Percentiles rank a stretch among this genome's conserved stretches.
Evolutionary conservation across 345 rosid species (phyloP).

Genomic region (Populus deltoides): DNA sequence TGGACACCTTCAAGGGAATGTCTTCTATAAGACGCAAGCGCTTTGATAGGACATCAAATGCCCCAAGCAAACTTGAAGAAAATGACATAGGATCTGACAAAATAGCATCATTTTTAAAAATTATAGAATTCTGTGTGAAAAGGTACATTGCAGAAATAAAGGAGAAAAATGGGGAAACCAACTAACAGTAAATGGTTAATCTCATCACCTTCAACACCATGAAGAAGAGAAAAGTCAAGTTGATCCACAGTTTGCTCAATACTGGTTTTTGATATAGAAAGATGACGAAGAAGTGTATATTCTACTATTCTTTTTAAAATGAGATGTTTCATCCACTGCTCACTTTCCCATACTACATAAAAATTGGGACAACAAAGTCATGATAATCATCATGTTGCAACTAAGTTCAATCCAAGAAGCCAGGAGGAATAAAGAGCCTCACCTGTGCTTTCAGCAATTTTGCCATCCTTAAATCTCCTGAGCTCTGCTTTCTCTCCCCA

Average conservation of each 20-base stretch:
- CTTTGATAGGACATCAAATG: conserved; percentile 71
- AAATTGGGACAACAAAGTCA: conserved; percentile 17
- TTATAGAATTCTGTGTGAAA: background rate
- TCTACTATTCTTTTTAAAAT: conserved; percentile 71
- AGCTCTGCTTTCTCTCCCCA: conserved; percentile 95
- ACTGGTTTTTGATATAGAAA: conserved; percentile 50
- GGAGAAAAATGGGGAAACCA: conserved; percentile 5
- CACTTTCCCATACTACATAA: conserved; percentile 70
- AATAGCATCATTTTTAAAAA: conserved; percentile 5
- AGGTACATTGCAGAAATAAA: background rate
- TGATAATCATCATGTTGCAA: conserved; percentile 14
- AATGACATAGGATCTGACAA: conserved; percentile 63
- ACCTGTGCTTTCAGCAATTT: conserved; percentile 93
- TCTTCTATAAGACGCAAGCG: conserved; percentile 65
- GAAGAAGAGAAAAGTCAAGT: conserved; percentile 78
- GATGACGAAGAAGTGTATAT: conserved; percentile 57
- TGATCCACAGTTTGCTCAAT: conserved; percentile 72
- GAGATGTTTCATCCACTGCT: conserved; percentile 70
- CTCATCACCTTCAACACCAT: conserved; percentile 60
- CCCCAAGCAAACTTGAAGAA: conserved; percentile 56
- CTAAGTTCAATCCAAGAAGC: conserved; percentile 4
- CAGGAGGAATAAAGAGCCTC: conserved; percentile 22
- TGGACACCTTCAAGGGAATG: conserved; percentile 77
- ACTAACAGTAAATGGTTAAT: conserved; percentile 8
- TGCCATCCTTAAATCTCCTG: conserved; percentile 90